Evolutionary conservation across 2,329 filamentous ascomycete genomes (phyloP).

Genomic region (Ascomycota sp.): DNA sequence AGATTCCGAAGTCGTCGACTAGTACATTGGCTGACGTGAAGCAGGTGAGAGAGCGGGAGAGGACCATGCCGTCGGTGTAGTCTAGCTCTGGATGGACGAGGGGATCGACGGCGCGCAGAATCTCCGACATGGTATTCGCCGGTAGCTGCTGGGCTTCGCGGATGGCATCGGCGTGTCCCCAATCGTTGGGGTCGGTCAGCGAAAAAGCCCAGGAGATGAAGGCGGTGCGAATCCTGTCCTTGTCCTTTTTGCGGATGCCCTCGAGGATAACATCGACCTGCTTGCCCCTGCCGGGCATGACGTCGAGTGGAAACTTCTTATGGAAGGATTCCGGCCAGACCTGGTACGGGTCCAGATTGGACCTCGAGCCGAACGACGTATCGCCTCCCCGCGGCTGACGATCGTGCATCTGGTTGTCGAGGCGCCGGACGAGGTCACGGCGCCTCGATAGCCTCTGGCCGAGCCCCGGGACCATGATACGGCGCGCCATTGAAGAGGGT

Average conservation of each 20-base stretch:
- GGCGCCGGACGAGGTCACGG: too few relatives aligned
- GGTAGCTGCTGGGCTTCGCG: conserved; percentile 22
- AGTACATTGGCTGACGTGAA: conserved; percentile 15
- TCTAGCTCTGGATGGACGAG: conserved; percentile 27
- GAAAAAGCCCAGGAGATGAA: conserved; percentile 10
- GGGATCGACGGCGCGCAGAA: conserved; percentile 42
- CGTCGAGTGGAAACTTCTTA: too few relatives aligned
- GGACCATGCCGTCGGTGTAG: conserved; percentile 17
- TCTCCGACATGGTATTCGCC: conserved; percentile 37
- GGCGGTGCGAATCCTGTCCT: conserved; percentile 5
- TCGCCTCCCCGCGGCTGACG: too few relatives aligned
- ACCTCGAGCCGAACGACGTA: too few relatives aligned
- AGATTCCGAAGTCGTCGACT: conserved; percentile 23
- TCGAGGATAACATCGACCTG: too few relatives aligned
- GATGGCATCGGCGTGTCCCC: conserved; percentile 8
- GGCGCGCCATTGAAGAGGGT: too few relatives aligned
- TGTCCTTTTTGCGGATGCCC: conserved; percentile 12
- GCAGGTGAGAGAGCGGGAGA: conserved; percentile 19
- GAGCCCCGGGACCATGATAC: too few relatives aligned
- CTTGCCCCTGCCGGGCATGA: not conserved
- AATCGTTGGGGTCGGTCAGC: conserved; percentile 5
- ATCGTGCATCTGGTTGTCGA: too few relatives aligned
- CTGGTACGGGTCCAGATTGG: too few relatives aligned
- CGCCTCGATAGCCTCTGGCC: too few relatives aligned
- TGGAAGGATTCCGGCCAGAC: too few relatives aligned